Evolutionary conservation across 129 eudicot species (phyloP), one percentile per base, ranked within the genome.

Genomic region (Centella asiatica): DNA sequence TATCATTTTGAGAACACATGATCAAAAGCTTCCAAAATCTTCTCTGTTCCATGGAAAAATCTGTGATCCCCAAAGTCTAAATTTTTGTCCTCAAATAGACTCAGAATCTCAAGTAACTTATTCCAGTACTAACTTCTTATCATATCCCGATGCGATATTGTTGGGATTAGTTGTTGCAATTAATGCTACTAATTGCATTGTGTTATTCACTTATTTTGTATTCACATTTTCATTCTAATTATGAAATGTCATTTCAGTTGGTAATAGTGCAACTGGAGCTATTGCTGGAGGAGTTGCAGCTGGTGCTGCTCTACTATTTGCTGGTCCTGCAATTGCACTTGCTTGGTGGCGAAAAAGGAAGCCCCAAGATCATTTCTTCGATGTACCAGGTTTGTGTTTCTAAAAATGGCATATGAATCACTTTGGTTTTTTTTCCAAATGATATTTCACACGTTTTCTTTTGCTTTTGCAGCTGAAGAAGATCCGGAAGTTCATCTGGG

Each of bases 281-380:
- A 86, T 90, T 69, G 89, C 90, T 9, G 94, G 85, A 72, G 97
- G 97, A 49, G 89, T 83, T 74, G 87, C 85, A 71, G 94, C 83
- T 22, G 97, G 94, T 58, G 83, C 83, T 27, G 89, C 87, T 39
- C 77, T 90, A 48, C 82, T 90, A 48, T 90, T 90, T 65, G 90
- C 80, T 20, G 87, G 73, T 66, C 94, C 94, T 45, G 81, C 93
- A 59, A 81, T 90, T 69, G 84, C 84, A 37, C 83, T 90, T 76
- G 87, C 76, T 47, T 83, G 74, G 78, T 75, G 74, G 80, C 67
- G 94, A 45, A 72, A 83, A 61, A 81, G 76, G 72, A 83, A 90
- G 42, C 86, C 85, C 25, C 87, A 73, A 40, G 95, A 83, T 70
- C 78, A 73, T 75, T 90, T 86, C 90, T 83, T 81, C 74, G 97